Evolutionary conservation across 2,329 filamentous ascomycete genomes (phyloP).

Genomic region (Pseudogymnoascus sp.): DNA sequence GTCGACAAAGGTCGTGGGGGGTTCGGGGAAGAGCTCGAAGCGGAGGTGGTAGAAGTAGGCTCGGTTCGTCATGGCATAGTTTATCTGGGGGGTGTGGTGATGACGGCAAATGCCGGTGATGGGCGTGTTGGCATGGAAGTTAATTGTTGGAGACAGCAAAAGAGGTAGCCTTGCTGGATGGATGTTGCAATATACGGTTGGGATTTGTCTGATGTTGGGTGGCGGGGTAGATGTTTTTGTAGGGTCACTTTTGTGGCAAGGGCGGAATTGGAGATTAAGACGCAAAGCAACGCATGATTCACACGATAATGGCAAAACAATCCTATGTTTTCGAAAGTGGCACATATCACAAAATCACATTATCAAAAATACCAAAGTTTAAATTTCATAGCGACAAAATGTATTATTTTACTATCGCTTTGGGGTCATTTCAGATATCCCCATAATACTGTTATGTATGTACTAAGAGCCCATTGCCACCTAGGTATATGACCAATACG

Average conservation of each 20-base stretch:
- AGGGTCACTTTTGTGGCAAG: not conserved
- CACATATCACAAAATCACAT: not conserved
- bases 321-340: not conserved
- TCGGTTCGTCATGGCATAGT: conserved; percentile 18
- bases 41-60: conserved; percentile 59
- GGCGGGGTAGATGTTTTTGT: conserved; percentile 1
- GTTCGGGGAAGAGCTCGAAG: conserved; percentile 51
- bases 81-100: conserved; percentile 6
- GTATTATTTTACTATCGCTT: not conserved
- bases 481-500: conserved; percentile 6
- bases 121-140: not conserved
- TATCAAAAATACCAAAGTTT: not conserved
- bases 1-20: conserved; percentile 21
- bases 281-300: conserved; percentile 2
- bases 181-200: conserved; percentile 6
- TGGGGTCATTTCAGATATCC: not conserved
- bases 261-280: not conserved
- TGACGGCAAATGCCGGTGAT: conserved; percentile 1
- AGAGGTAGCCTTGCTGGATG: not conserved
- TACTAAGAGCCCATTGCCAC: conserved; percentile 6
- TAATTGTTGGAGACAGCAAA: not conserved
- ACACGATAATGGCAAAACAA: not conserved
- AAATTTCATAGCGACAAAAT: not conserved
- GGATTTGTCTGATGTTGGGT: conserved; percentile 1
- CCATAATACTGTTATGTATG: conserved; percentile 1